Evolutionary conservation across 2,329 filamentous ascomycete genomes (phyloP).

Genomic region (Thielaviopsis cerberus): DNA sequence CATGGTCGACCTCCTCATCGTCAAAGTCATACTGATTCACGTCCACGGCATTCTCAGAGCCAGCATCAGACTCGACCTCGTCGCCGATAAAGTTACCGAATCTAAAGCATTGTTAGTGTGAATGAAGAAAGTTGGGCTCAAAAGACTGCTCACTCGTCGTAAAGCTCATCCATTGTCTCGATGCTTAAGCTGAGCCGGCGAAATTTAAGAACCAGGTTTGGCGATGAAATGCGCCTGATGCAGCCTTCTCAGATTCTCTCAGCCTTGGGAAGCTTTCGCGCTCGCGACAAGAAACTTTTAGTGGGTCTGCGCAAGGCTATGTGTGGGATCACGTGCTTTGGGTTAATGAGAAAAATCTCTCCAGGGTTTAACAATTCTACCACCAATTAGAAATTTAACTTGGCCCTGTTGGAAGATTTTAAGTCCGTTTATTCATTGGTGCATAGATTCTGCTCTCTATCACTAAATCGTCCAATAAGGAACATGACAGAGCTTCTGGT

Average conservation of each 20-base stretch:
- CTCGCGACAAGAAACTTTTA: slow-evolving; percentile 12
- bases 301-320: slow-evolving; percentile 12
- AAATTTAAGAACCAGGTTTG: background rate
- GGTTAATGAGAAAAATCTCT: background rate
- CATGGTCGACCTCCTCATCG: slow-evolving; percentile 40
- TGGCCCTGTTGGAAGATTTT: background rate
- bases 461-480: background rate
- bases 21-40: slow-evolving; percentile 67
- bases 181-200: background rate
- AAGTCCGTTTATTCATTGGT: background rate
- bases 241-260: background rate
- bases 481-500: background rate
- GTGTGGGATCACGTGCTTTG: slow-evolving; percentile 1
- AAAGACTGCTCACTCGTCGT: slow-evolving; percentile 58
- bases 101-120: slow-evolving; percentile 26
- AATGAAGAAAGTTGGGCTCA: background rate
- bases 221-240: background rate
- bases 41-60: slow-evolving; percentile 59
- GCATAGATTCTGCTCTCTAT: background rate
- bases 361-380: background rate
- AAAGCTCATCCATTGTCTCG: slow-evolving; percentile 70
- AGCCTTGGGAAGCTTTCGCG: slow-evolving; percentile 11
- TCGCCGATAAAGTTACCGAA: slow-evolving; percentile 98
- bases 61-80: slow-evolving; percentile 66
- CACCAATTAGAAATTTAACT: background rate